Evolutionary conservation across 192 early-diverging fungal species (phyloP).

Genomic region (Entomortierella beljakovae): DNA sequence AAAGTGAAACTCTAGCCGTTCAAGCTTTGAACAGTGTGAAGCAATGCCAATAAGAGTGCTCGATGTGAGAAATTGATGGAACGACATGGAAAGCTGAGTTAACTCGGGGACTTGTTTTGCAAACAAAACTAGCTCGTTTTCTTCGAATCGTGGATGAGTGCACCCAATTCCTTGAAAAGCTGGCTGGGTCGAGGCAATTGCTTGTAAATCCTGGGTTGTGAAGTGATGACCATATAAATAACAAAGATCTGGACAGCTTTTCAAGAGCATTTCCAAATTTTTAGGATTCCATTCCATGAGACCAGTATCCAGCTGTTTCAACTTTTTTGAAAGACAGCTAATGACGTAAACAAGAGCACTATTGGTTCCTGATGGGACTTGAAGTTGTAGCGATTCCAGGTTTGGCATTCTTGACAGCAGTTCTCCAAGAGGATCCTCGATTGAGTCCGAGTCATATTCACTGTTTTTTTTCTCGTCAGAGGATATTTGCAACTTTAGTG

Average conservation of each 20-base stretch:
- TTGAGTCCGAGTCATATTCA: constrained; percentile 2
- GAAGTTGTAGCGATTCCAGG: constrained; percentile 31
- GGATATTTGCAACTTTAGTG: constrained; percentile 20
- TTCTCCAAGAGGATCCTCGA: constrained; percentile 3
- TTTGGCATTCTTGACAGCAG: constrained; percentile 26
- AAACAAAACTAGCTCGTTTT: constrained; percentile 39
- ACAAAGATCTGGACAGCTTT: constrained; percentile 9
- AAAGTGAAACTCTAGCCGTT: constrained; percentile 34
- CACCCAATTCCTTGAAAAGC: constrained; percentile 26
- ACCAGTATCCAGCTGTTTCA: constrained; percentile 34
- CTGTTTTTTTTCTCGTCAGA: not conserved
- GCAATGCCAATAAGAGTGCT: constrained; percentile 31
- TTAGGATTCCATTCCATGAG: constrained; percentile 25
- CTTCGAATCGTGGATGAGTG: constrained; percentile 36
- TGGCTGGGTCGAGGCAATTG: constrained; percentile 23
- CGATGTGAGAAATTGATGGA: constrained; percentile 27
- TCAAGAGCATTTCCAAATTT: constrained; percentile 18
- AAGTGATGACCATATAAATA: constrained; percentile 33
- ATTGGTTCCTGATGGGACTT: constrained; percentile 18
- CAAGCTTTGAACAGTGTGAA: constrained; percentile 13
- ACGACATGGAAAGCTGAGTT: constrained; percentile 25
- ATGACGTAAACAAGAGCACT: constrained; percentile 19
- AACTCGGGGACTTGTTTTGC: constrained; percentile 24
- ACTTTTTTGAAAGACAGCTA: not conserved
- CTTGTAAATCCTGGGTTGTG: constrained; percentile 17